These are phyloP conservation scores for Claviceps pazoutovae DNA, from an alignment of 2,329 filamentous ascomycete genomes.

Conservation along the genomic window DNA sequence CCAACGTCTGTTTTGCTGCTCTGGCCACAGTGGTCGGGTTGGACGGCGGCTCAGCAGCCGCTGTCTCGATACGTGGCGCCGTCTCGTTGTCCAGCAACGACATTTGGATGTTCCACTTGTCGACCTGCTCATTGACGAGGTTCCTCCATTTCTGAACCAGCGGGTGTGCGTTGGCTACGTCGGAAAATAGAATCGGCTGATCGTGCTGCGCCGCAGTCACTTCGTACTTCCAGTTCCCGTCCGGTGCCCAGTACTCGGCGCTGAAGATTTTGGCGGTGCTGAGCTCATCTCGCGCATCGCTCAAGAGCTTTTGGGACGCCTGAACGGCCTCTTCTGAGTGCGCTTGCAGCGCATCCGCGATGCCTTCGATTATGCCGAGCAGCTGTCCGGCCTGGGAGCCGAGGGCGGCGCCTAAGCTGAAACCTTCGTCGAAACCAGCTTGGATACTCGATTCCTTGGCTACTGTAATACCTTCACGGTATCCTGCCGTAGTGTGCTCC, in stretches of 20 bases:
- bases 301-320: slow-evolving; percentile 21
- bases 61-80: slow-evolving; percentile 14
- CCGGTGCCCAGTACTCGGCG: slow-evolving; percentile 49
- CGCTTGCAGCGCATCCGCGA: slow-evolving; percentile 35
- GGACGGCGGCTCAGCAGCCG: slow-evolving; percentile 15
- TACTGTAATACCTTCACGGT: slow-evolving; percentile 69
- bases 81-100: slow-evolving; percentile 20
- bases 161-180: slow-evolving; percentile 56
- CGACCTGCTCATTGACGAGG: slow-evolving; percentile 18
- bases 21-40: slow-evolving; percentile 11
- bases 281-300: slow-evolving; percentile 44
- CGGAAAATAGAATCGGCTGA: slow-evolving; percentile 37
- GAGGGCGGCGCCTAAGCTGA: slow-evolving; percentile 66
- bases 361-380: slow-evolving; percentile 63
- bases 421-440: slow-evolving; percentile 83
- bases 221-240: slow-evolving; percentile 58
- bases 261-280: slow-evolving; percentile 49
- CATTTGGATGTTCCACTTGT: slow-evolving; percentile 21
- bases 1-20: slow-evolving; percentile 19
- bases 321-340: slow-evolving; percentile 13
- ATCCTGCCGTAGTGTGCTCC: slow-evolving; percentile 72
- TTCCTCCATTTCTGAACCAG: slow-evolving; percentile 47
- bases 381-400: slow-evolving; percentile 62
- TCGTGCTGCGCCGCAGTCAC: slow-evolving; percentile 25
- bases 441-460: slow-evolving; percentile 71